Percentiles rank a stretch among this genome's conserved stretches.
These are phyloP conservation scores for Hyphochytrium catenoides DNA, from an alignment of 352 stramenopile genomes.

Conservation along the genomic window DNA sequence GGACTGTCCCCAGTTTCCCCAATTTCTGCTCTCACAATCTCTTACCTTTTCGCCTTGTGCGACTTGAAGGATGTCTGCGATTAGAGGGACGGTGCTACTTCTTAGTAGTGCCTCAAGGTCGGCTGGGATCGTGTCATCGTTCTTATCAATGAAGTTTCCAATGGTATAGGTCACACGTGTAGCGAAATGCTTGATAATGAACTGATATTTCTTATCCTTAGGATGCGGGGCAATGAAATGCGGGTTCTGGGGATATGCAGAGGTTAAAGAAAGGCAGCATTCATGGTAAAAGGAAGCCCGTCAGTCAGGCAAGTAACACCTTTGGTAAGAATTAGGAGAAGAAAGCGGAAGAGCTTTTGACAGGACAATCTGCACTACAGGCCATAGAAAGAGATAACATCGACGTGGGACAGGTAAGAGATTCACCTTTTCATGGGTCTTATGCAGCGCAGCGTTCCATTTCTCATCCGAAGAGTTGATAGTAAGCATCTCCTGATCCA, in stretches of 20 bases:
- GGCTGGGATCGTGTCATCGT: conserved; percentile 79
- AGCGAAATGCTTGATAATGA: conserved; percentile 88
- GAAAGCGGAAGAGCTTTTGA: too few species aligned
- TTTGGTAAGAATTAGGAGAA: too few species aligned
- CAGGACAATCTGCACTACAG: too few species aligned
- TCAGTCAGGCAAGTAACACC: too few species aligned
- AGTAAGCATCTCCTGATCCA: conserved; percentile 50
- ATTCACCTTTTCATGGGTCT: too few species aligned
- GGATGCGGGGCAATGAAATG: conserved; percentile 50
- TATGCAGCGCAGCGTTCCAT: conserved; percentile 52
- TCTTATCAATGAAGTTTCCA: conserved; percentile 86
- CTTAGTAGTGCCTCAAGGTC: conserved; percentile 68
- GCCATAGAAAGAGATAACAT: too few species aligned
- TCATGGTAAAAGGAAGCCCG: too few species aligned
- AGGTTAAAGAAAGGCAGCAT: too few species aligned
- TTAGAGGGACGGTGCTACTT: conserved; percentile 36
- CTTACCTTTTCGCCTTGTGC: too few species aligned
- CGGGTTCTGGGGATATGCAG: conserved; percentile 22
- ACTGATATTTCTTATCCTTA: conserved; percentile 72
- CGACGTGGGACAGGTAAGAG: too few species aligned
- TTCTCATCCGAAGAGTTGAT: conserved; percentile 55
- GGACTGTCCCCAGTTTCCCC: too few species aligned
- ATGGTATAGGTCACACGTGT: conserved; percentile 81
- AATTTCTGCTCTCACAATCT: too few species aligned
- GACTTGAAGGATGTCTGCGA: conserved; percentile 39